These are phyloP conservation scores for Narthecium ossifragum DNA, from an alignment of 106 monocot genomes.

Conservation along the genomic window DNA sequence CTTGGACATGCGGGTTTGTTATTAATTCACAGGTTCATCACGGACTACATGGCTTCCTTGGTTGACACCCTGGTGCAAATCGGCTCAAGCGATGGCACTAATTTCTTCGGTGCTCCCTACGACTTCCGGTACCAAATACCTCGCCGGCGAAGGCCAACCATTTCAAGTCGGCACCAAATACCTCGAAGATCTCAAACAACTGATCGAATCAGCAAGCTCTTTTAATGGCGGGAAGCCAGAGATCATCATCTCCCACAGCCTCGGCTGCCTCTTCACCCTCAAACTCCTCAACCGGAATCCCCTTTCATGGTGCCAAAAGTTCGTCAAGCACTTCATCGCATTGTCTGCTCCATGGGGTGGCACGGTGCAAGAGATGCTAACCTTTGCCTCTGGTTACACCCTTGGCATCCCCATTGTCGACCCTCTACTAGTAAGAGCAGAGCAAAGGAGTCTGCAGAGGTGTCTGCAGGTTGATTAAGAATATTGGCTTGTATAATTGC, in stretches of 20 bases:
- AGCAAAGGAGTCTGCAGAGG: conserved; percentile 86
- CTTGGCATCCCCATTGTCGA: conserved; percentile 80
- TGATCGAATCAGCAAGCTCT: conserved; percentile 52
- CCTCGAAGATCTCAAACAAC: conserved; percentile 46
- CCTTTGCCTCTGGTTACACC: conserved; percentile 79
- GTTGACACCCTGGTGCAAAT: conserved; percentile 41
- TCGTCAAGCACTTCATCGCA: conserved; percentile 61
- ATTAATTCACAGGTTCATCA: conserved; percentile 56
- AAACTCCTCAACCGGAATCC: conserved; percentile 54
- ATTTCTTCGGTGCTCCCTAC: conserved; percentile 87
- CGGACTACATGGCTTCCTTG: conserved; percentile 66
- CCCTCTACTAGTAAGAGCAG: conserved; percentile 43
- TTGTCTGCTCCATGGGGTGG: conserved; percentile 85
- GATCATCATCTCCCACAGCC: conserved; percentile 79
- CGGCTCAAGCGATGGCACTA: conserved; percentile 53
- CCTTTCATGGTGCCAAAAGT: conserved; percentile 40
- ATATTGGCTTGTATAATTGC: too few species aligned
- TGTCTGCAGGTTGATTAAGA: too few species aligned
- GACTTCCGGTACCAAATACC: conserved; percentile 95
- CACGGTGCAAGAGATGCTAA: conserved; percentile 70
- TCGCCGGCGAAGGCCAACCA: conserved; percentile 55
- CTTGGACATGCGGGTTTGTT: too few species aligned
- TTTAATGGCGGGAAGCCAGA: conserved; percentile 53
- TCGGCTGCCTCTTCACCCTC: conserved; percentile 74
- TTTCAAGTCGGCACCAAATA: conserved; percentile 54